Percentiles rank a stretch among this genome's conserved stretches.
These are phyloP conservation scores for Mortierella sp. DNA, from an alignment of 371 early-diverging fungal species.

Conservation along the genomic window DNA sequence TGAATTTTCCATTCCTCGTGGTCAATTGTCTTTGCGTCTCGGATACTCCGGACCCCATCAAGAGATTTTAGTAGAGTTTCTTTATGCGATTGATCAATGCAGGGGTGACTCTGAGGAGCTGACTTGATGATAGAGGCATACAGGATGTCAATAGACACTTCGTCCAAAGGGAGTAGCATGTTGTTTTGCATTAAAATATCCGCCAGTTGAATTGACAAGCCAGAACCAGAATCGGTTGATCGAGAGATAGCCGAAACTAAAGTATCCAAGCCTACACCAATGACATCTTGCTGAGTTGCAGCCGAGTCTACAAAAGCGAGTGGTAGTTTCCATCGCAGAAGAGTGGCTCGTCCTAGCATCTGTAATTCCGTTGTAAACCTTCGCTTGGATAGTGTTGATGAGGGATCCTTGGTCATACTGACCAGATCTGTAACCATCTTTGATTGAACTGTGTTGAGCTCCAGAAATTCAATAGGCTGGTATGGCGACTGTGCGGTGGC, in stretches of 20 bases:
- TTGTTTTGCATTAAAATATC: slow-evolving; percentile 3
- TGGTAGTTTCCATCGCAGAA: slow-evolving; percentile 20
- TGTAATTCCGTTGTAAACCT: slow-evolving; percentile 19
- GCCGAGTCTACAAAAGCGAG: slow-evolving; percentile 19
- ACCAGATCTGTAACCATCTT: slow-evolving; percentile 3
- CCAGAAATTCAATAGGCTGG: not conserved
- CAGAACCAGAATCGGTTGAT: not conserved
- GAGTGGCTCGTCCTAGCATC: slow-evolving; percentile 18
- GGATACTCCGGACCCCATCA: not conserved
- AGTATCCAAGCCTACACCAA: slow-evolving; percentile 32
- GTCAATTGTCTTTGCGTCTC: slow-evolving; percentile 4
- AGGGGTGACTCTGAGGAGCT: not conserved
- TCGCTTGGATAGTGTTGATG: not conserved
- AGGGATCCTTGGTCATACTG: not conserved
- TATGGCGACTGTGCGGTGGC: not conserved
- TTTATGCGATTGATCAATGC: not conserved
- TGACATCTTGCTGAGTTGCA: slow-evolving; percentile 32
- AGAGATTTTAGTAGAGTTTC: not conserved
- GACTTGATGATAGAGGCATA: not conserved
- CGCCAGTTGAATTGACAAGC: slow-evolving; percentile 12
- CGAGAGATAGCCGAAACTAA: slow-evolving; percentile 10
- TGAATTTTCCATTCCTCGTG: slow-evolving; percentile 31
- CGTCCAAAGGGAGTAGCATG: slow-evolving; percentile 21
- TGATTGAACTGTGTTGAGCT: slow-evolving; percentile 1
- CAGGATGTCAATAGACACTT: not conserved